Conservation (phyloP, 257 asterid species). For the Lantana camara region DNA sequence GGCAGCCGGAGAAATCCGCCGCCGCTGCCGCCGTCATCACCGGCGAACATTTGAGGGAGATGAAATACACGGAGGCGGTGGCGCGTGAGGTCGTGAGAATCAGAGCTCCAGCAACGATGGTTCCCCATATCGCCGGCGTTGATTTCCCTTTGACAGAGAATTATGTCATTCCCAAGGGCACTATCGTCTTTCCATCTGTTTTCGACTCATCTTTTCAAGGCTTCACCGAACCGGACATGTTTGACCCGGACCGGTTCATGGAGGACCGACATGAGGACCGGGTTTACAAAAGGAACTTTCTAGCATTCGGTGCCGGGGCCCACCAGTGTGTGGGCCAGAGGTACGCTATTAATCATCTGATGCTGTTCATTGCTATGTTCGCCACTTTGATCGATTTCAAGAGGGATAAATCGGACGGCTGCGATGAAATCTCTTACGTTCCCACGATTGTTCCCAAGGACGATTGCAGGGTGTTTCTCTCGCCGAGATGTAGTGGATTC, state of each 20-base stretch:
- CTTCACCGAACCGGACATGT: conserved; percentile 72
- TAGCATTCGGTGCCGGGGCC: conserved; percentile 93
- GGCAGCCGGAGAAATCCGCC: conserved; percentile 56
- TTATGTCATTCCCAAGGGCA: conserved; percentile 74
- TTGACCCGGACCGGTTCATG: conserved; percentile 89
- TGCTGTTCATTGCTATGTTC: conserved; percentile 72
- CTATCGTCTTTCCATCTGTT: conserved; percentile 86
- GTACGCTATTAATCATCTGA: conserved; percentile 77
- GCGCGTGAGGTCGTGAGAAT: conserved; percentile 83
- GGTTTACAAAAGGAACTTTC: conserved; percentile 64
- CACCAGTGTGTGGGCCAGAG: conserved; percentile 96
- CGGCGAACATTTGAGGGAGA: conserved; percentile 66
- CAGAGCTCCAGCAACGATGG: conserved; percentile 92
- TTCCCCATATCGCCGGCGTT: conserved; percentile 87
- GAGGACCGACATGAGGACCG: conserved; percentile 81
- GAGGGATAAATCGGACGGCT: conserved; percentile 74
- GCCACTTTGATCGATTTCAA: conserved; percentile 62
- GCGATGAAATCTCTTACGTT: conserved; percentile 80
- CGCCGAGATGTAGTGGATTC: conserved; percentile 50
- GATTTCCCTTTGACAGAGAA: conserved; percentile 64
- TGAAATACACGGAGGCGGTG: conserved; percentile 92
- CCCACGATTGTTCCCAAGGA: conserved; percentile 92
- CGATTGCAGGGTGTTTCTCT: conserved; percentile 71
- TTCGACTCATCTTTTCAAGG: conserved; percentile 90
- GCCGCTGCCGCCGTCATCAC: conserved; percentile 39